Conservation (phyloP, 2,329 filamentous ascomycete genomes). For the Chaetomiaceae sp. region DNA sequence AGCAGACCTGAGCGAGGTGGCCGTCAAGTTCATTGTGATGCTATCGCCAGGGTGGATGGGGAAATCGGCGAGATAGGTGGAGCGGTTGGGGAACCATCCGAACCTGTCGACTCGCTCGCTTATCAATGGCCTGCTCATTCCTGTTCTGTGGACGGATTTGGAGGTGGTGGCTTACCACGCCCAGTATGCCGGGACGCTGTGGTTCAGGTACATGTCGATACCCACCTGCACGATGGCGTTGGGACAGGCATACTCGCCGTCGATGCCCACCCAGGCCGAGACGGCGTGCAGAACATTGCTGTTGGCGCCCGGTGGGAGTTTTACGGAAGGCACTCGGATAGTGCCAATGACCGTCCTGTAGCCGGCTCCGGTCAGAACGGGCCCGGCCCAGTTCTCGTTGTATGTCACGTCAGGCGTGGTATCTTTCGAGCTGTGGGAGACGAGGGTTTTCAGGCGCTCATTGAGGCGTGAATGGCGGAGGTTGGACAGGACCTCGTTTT, state of each 20-base stretch:
- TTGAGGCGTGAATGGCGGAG: neutral
- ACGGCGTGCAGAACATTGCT: conserved; percentile 40
- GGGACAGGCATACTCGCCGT: conserved; percentile 50
- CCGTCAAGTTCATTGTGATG: conserved; percentile 5
- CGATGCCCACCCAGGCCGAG: conserved; percentile 51
- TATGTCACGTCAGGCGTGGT: conserved; percentile 45
- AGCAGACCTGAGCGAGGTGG: neutral
- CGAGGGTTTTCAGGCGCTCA: neutral
- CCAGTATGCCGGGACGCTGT: conserved; percentile 1
- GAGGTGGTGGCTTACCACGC: conserved; percentile 6
- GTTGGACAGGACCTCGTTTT: neutral
- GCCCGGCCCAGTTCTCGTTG: conserved; percentile 57
- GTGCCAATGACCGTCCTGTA: conserved; percentile 51
- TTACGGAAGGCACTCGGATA: conserved; percentile 50
- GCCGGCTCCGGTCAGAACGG: conserved; percentile 47
- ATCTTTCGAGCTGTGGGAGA: conserved; percentile 29
- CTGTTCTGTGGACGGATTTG: too few relatives aligned
- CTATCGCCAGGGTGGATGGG: conserved; percentile 2
- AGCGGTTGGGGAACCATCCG: conserved; percentile 6
- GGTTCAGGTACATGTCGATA: conserved; percentile 38
- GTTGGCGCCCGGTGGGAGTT: conserved; percentile 35
- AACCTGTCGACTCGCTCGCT: neutral
- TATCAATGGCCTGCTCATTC: too few relatives aligned
- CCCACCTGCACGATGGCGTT: conserved; percentile 54
- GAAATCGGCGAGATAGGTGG: conserved; percentile 1